Evolutionary conservation across 345 rosid species (phyloP).

Genomic region (Citrus sp.): DNA sequence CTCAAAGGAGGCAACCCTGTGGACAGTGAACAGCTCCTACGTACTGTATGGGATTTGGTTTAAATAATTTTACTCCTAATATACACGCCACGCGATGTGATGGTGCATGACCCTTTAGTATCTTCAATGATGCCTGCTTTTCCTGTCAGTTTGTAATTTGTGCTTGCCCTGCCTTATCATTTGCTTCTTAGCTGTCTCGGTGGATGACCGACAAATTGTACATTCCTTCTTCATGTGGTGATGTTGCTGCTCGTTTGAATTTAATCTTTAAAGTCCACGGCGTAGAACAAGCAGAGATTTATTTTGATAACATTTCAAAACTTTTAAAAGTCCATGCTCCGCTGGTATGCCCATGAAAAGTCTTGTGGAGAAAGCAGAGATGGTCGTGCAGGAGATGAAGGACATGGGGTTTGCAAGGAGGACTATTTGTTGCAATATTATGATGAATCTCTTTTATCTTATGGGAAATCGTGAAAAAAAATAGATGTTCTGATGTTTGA

Average conservation of each 20-base stretch:
- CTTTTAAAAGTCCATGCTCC: neutral
- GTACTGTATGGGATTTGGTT: constrained; percentile 6
- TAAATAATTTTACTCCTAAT: neutral
- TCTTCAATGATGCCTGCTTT: neutral
- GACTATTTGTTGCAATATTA: neutral
- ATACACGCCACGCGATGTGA: neutral
- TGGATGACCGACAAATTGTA: neutral
- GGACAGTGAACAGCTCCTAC: neutral
- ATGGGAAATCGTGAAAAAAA: neutral
- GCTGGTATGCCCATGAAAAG: neutral
- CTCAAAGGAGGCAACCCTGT: constrained; percentile 16
- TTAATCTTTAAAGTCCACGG: constrained; percentile 4
- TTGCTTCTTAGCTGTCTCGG: neutral
- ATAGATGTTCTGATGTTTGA: neutral
- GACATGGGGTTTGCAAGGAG: neutral
- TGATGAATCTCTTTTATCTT: neutral
- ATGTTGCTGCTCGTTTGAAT: neutral
- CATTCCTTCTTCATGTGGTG: neutral
- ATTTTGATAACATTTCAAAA: neutral
- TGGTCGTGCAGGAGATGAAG: neutral
- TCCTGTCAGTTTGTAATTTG: neutral
- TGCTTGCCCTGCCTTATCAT: neutral
- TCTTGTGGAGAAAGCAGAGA: constrained; percentile 9
- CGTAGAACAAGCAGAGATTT: neutral
- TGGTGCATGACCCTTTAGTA: too few relatives aligned